Base-by-base conservation (phyloP, 2,329 filamentous ascomycete species). In the Neonectria sp. region DNA sequence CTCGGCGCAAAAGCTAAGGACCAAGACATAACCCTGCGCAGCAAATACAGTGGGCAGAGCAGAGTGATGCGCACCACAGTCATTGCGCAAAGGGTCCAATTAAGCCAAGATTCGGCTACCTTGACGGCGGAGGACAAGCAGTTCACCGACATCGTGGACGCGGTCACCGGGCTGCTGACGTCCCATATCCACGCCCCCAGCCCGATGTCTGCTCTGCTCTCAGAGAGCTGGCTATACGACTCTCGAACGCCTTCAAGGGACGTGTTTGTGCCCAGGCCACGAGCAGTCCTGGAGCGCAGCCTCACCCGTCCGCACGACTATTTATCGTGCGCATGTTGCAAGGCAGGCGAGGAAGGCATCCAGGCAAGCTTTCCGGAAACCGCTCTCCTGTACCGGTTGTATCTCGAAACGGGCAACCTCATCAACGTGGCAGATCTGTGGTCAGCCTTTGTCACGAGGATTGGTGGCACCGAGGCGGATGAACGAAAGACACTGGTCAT, bases 361-460 rank as follows among this genome's bases (percentile, higher is more conserved):
- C 84, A 86, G 46, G 82, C 89, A 2, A 91, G 88, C 1, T 83
- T 94, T 61, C 93, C 93, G 4, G 85, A 91, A 1, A 92, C 92
- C 6, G 88, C 92, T 2, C 89, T 95, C 35, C 76, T 96, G 29
- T 96, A 95, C 76, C 92, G 93, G 73, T 82, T 96, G 55, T 95
- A 95, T 78, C 84, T 92, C 15, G 93, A 97, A 78, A 91, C 92
- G 0, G 93, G 93, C 0, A 88, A 87, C 9, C 83, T 95, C 65
- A 91, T 96, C 79, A 96, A 96, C 73, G 90, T 92, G 55, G 91
- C 89, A 35, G 94, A 97, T 81, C 79, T 96, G 53, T 95, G 93
- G 92, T 88, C 89, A 13, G 93, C 94, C 4, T 97, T 94, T 79
- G 86, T 88, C 71, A 88, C 88, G 17, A 87, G 93, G 33, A 82